phyloP scores from a whole-genome alignment of 257 asterid species.

The Scutellaria minor region DNA sequence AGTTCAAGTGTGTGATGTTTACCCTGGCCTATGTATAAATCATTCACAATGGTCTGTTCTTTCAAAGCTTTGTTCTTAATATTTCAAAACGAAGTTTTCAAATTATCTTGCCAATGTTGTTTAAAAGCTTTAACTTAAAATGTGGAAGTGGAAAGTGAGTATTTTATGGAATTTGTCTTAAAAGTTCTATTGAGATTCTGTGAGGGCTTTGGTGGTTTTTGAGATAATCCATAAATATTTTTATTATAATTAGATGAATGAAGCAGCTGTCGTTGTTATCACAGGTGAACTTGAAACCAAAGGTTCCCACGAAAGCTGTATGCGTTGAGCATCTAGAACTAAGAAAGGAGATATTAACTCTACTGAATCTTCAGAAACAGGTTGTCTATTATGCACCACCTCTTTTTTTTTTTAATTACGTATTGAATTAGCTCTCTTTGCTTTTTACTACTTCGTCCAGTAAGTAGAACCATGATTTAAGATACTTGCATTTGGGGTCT shows the following conservation, averaged over 20 bases:
- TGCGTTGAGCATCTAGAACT: slow-evolving; percentile 96
- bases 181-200: not conserved
- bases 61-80: not conserved
- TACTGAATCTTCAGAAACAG: slow-evolving; percentile 93
- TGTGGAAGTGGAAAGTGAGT: slow-evolving; percentile 10
- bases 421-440: not conserved
- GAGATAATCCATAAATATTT: slow-evolving; percentile 2
- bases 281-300: slow-evolving; percentile 95
- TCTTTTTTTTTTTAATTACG: not conserved
- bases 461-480: not conserved
- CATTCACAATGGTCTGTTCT: not conserved
- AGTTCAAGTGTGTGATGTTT: not conserved
- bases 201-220: slow-evolving; percentile 13
- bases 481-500: not conserved
- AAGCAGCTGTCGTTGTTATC: slow-evolving; percentile 19
- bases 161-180: not conserved
- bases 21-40: not conserved
- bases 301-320: slow-evolving; percentile 91
- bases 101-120: not conserved
- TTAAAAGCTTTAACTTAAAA: not conserved
- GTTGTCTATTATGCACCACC: slow-evolving; percentile 42
- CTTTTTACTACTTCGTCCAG: not conserved
- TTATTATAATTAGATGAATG: slow-evolving; percentile 28
- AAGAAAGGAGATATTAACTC: slow-evolving; percentile 88
- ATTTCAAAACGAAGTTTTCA: not conserved